Conservation (phyloP, 192 early-diverging fungal species). For the Gryganskiella cystojenkinii region DNA sequence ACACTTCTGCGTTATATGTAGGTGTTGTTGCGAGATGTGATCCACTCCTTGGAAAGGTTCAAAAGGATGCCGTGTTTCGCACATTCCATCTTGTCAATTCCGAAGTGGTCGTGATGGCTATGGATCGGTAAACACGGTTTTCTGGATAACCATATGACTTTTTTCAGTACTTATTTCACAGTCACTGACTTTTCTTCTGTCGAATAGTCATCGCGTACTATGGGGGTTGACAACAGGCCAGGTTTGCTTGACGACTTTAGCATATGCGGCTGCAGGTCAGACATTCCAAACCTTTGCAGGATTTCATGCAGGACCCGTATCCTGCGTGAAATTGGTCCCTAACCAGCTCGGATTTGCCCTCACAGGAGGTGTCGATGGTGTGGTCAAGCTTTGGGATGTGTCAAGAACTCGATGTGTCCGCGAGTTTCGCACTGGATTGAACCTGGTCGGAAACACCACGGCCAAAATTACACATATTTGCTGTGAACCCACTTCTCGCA, state of each 20-base stretch:
- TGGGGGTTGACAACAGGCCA: constrained; percentile 67
- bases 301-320: constrained; percentile 67
- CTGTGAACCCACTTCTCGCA: constrained; percentile 30
- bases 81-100: constrained; percentile 50
- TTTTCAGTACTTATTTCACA: background rate
- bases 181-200: background rate
- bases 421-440: constrained; percentile 31
- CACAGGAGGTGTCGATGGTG: constrained; percentile 62
- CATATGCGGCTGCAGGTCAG: constrained; percentile 46
- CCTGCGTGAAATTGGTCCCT: constrained; percentile 33
- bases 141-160: background rate
- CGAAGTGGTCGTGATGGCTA: constrained; percentile 57
- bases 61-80: constrained; percentile 64
- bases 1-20: too few relatives aligned
- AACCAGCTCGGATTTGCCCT: constrained; percentile 43
- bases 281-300: constrained; percentile 60
- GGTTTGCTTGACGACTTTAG: constrained; percentile 61
- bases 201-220: constrained; percentile 61
- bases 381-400: constrained; percentile 65
- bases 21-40: constrained; percentile 67
- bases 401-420: constrained; percentile 35
- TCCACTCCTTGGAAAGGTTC: constrained; percentile 67
- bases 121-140: constrained; percentile 60
- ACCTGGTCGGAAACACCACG: background rate
- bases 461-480: constrained; percentile 30